Evolutionary conservation across 78 protist species (phyloP).

Genomic region (Tieghemostelium lacteum): DNA sequence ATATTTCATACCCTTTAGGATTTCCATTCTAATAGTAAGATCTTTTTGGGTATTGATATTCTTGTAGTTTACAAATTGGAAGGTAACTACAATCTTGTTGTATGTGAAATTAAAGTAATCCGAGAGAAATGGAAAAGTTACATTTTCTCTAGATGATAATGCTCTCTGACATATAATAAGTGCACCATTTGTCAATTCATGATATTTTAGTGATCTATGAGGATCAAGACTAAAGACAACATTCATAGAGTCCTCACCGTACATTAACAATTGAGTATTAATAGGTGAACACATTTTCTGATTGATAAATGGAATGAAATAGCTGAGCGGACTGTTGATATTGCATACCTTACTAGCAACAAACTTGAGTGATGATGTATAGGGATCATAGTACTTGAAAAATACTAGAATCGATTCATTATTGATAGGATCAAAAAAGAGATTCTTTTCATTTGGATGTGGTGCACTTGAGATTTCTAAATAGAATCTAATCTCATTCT

Average conservation of each 20-base stretch:
- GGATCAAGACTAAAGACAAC: constrained; percentile 52
- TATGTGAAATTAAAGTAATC: constrained; percentile 59
- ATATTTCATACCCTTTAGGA: constrained; percentile 61
- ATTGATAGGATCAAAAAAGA: constrained; percentile 70
- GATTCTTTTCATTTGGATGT: constrained; percentile 66
- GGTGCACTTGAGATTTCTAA: constrained; percentile 66
- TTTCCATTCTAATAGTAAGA: constrained; percentile 25
- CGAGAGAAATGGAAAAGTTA: constrained; percentile 49
- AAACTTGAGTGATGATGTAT: constrained; percentile 27
- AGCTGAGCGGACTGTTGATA: constrained; percentile 14
- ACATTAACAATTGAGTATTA: constrained; percentile 42
- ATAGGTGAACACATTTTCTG: constrained; percentile 35
- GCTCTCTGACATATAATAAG: constrained; percentile 51
- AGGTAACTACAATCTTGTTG: constrained; percentile 56
- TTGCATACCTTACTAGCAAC: constrained; percentile 39
- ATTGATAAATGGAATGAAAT: constrained; percentile 44
- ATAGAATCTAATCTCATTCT: constrained; percentile 70
- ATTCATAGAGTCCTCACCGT: constrained; percentile 58
- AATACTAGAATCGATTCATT: constrained; percentile 33
- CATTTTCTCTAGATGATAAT: constrained; percentile 25
- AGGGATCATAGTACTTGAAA: constrained; percentile 69
- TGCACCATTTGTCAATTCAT: constrained; percentile 52
- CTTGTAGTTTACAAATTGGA: constrained; percentile 56
- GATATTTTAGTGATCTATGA: constrained; percentile 44
- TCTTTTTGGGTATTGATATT: constrained; percentile 38